Evolutionary conservation across 1,284 basidiomycete genomes (phyloP).

Genomic region (Leccinum griseonigrum): DNA sequence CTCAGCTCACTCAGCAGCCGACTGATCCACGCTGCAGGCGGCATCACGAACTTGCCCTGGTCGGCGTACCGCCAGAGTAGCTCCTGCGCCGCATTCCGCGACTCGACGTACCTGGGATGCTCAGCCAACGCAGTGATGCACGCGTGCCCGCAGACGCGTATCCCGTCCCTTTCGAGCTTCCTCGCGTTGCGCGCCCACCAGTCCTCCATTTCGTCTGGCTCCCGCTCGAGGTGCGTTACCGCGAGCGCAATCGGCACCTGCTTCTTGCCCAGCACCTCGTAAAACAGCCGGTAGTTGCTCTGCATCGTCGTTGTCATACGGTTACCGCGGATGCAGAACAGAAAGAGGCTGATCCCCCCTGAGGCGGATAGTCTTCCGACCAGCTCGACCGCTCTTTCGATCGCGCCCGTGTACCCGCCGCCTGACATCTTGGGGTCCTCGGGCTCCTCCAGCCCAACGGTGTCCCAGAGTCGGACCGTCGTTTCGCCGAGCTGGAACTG

Average conservation of each 20-base stretch:
- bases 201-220: conserved; percentile 21
- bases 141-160: conserved; percentile 18
- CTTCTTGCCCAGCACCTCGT: conserved; percentile 30
- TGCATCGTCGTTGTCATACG: conserved; percentile 32
- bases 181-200: conserved; percentile 24
- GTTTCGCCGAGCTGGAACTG: conserved; percentile 19
- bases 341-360: conserved; percentile 35
- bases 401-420: conserved; percentile 26
- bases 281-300: conserved; percentile 36
- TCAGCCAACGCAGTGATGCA: conserved; percentile 26
- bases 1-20: conserved; percentile 20
- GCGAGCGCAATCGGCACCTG: conserved; percentile 36
- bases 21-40: conserved; percentile 21
- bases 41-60: conserved; percentile 26
- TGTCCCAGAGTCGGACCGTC: conserved; percentile 27
- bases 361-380: conserved; percentile 25
- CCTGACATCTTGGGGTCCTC: conserved; percentile 8
- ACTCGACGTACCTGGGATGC: conserved; percentile 21
- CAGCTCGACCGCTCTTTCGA: conserved; percentile 33
- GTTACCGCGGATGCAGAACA: conserved; percentile 36
- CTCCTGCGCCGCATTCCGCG: conserved; percentile 21
- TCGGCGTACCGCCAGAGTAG: conserved; percentile 20
- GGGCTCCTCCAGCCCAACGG: conserved; percentile 37
- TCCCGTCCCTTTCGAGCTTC: conserved; percentile 14
- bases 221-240: conserved; percentile 36